Percentiles rank a stretch among this genome's conserved stretches.
Evolutionary conservation across 1,139 yeast species (phyloP).

Genomic region (Sugiyamaella neomexicana): DNA sequence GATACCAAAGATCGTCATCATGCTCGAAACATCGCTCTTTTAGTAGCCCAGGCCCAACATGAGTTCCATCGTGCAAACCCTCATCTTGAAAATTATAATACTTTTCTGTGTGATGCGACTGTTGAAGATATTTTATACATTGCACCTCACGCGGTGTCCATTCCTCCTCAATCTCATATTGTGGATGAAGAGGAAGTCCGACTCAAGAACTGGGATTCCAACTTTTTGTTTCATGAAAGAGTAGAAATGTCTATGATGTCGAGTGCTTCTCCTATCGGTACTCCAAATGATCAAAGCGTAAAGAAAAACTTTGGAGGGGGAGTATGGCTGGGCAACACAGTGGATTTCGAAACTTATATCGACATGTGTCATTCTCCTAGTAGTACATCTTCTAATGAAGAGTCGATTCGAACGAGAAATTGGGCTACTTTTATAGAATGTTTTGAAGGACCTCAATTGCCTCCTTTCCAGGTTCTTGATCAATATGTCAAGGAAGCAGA

Average conservation of each 20-base stretch:
- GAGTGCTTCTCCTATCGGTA: conserved; percentile 60
- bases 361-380: conserved; percentile 22
- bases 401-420: conserved; percentile 24
- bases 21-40: conserved; percentile 28
- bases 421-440: conserved; percentile 43
- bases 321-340: conserved; percentile 79
- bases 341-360: conserved; percentile 47
- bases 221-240: conserved; percentile 71
- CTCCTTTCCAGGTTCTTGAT: conserved; percentile 38
- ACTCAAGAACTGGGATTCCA: conserved; percentile 66
- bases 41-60: conserved; percentile 33
- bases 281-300: conserved; percentile 22
- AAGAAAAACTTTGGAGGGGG: conserved; percentile 32
- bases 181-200: conserved; percentile 34
- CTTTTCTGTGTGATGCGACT: conserved; percentile 32
- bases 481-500: conserved; percentile 33
- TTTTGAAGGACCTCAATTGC: conserved; percentile 60
- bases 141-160: conserved; percentile 36
- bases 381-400: conserved; percentile 11
- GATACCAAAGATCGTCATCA: conserved; percentile 35
- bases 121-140: conserved; percentile 28
- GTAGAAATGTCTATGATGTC: conserved; percentile 83
- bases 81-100: conserved; percentile 23
- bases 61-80: conserved; percentile 24
- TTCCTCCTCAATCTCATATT: conserved; percentile 30